These are phyloP conservation scores for Solioccasus polychromus DNA, from an alignment of 768 basidiomycete genomes.

Conservation along the genomic window DNA sequence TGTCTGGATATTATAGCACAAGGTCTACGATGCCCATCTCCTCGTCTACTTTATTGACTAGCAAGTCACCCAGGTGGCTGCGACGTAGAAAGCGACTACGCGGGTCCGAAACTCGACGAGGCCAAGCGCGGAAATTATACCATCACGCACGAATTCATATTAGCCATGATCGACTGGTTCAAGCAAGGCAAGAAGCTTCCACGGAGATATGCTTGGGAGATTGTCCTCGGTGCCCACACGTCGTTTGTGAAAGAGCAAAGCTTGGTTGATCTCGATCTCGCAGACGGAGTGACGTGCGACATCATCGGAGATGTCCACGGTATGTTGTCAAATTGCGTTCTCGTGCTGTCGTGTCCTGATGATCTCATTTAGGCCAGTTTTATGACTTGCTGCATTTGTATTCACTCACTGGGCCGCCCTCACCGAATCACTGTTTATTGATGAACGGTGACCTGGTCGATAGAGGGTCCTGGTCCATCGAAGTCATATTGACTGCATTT, in stretches of 20 bases:
- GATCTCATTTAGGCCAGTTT: constrained; percentile 69
- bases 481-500: constrained; percentile 89
- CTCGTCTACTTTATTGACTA: constrained; percentile 5
- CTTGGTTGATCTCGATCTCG: constrained; percentile 71
- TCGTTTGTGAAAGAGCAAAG: constrained; percentile 76
- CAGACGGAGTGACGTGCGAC: constrained; percentile 80
- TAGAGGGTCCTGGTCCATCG: constrained; percentile 93
- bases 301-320: constrained; percentile 97
- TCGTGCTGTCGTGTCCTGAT: neutral
- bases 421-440: constrained; percentile 76
- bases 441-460: constrained; percentile 98
- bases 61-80: constrained; percentile 57
- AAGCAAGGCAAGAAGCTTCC: constrained; percentile 92
- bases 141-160: constrained; percentile 77
- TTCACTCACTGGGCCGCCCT: constrained; percentile 82
- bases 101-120: constrained; percentile 68
- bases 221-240: constrained; percentile 81
- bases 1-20: constrained; percentile 78
- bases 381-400: constrained; percentile 90
- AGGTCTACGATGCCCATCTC: constrained; percentile 39
- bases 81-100: constrained; percentile 68
- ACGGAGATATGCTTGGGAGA: constrained; percentile 92
- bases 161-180: constrained; percentile 87
- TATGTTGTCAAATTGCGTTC: constrained; percentile 29
- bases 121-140: constrained; percentile 63